Conservation (phyloP, 179 eudicot genomes). For the Nepenthes alata region DNA sequence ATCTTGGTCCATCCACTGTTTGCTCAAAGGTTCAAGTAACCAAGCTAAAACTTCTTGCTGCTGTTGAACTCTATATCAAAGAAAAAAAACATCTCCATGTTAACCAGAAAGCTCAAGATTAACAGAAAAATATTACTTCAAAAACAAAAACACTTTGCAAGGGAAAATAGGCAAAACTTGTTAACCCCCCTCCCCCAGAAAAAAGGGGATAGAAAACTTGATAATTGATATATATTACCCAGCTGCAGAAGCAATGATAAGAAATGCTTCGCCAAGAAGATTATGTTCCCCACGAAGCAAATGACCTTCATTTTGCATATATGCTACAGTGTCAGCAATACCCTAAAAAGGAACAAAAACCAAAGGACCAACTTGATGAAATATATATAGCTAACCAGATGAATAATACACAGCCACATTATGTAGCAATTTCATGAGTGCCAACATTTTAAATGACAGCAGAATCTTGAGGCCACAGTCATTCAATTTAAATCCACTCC, state of each 20-base stretch:
- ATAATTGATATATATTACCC: conserved; percentile 37
- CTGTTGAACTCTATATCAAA: conserved; percentile 58
- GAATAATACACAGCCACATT: too few species aligned
- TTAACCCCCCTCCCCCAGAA: not conserved
- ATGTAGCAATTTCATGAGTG: too few species aligned
- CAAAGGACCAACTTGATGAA: not conserved
- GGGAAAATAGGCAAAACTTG: too few species aligned
- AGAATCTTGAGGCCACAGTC: too few species aligned
- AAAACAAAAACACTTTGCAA: too few species aligned
- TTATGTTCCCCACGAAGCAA: conserved; percentile 94
- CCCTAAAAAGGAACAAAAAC: conserved; percentile 26
- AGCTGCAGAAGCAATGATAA: conserved; percentile 88
- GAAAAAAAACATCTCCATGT: too few species aligned
- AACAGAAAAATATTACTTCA: not conserved
- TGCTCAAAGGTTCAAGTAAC: conserved; percentile 95
- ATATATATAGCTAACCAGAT: not conserved
- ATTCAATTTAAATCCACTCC: too few species aligned
- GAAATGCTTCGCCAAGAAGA: conserved; percentile 89
- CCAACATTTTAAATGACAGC: too few species aligned
- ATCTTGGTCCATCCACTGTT: conserved; percentile 72
- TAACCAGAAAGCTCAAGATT: not conserved
- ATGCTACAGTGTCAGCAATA: conserved; percentile 81
- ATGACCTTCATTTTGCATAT: conserved; percentile 72
- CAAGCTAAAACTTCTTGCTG: conserved; percentile 95
- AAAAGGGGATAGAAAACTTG: not conserved